phyloP scores from a whole-genome alignment of 192 early-diverging fungal species.

The Backusella tuberculispora region DNA sequence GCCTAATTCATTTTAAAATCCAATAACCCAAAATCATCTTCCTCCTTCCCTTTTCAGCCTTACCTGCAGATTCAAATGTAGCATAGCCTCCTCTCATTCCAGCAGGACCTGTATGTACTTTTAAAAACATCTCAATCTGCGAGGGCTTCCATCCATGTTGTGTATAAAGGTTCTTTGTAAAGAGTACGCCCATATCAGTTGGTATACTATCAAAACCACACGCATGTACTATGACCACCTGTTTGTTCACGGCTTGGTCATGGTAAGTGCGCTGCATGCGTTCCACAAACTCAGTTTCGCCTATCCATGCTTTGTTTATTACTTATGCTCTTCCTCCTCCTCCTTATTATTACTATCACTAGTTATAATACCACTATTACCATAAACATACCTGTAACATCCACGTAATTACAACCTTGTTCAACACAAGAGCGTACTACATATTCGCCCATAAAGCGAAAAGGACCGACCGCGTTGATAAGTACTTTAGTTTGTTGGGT shows the following conservation, averaged over 20 bases:
- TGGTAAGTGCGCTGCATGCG: constrained; percentile 61
- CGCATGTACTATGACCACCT: constrained; percentile 61
- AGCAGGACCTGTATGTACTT: constrained; percentile 46
- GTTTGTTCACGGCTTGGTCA: constrained; percentile 48
- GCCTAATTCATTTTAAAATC: too few relatives aligned
- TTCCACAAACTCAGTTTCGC: constrained; percentile 72
- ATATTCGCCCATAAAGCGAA: constrained; percentile 65
- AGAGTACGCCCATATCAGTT: constrained; percentile 66
- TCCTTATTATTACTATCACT: not conserved
- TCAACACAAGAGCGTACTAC: constrained; percentile 65
- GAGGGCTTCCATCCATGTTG: constrained; percentile 46
- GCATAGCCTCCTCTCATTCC: constrained; percentile 62
- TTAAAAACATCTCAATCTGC: constrained; percentile 65
- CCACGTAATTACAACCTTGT: constrained; percentile 58
- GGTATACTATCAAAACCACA: constrained; percentile 68
- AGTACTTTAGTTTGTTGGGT: constrained; percentile 38
- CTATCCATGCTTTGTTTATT: constrained; percentile 22
- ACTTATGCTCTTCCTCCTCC: not conserved
- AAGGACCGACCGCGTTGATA: constrained; percentile 69
- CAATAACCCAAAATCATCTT: too few relatives aligned
- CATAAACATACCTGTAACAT: constrained; percentile 47
- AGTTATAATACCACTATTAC: not conserved
- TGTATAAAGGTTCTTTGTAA: constrained; percentile 55
- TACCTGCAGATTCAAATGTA: constrained; percentile 67
- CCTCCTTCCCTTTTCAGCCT: not conserved